Evolutionary conservation across 148 eudicot genomes (phyloP).

Genomic region (Chenopodium suecicum): DNA sequence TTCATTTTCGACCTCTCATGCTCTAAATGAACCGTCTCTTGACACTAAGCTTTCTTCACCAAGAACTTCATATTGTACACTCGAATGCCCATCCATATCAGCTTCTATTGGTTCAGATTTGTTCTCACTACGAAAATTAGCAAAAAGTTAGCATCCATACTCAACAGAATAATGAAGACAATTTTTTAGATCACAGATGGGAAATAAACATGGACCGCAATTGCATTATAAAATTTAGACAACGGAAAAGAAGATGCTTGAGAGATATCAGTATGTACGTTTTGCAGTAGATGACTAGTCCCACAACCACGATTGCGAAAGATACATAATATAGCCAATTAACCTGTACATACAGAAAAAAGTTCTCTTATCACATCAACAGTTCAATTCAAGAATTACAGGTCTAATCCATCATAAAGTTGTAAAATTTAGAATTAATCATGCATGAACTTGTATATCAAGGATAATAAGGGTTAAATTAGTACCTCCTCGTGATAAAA

Average conservation of each 20-base stretch:
- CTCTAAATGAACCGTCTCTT: conserved; percentile 21
- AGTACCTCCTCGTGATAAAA: conserved; percentile 78
- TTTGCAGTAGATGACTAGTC: conserved; percentile 53
- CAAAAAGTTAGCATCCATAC: neutral
- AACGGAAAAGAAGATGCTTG: too few relatives aligned
- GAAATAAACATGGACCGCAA: neutral
- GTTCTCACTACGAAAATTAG: conserved; percentile 36
- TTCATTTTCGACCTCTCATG: conserved; percentile 11
- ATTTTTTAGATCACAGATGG: neutral
- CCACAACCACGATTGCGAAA: conserved; percentile 58
- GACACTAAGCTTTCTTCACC: conserved; percentile 34
- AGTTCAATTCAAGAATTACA: neutral
- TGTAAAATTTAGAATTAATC: neutral
- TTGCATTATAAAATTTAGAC: too few relatives aligned
- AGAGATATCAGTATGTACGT: neutral
- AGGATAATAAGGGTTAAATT: conserved; percentile 6
- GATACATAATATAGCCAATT: conserved; percentile 79
- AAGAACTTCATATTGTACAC: conserved; percentile 31
- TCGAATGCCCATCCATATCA: conserved; percentile 22
- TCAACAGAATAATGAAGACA: neutral
- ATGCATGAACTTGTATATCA: neutral
- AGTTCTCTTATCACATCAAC: neutral
- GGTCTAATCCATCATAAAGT: neutral
- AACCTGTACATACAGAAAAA: conserved; percentile 53
- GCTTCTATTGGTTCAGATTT: conserved; percentile 11